Evolutionary conservation across 176 grass and related monocot genomes (phyloP).

Genomic region (Chrysopogon serrulatus): DNA sequence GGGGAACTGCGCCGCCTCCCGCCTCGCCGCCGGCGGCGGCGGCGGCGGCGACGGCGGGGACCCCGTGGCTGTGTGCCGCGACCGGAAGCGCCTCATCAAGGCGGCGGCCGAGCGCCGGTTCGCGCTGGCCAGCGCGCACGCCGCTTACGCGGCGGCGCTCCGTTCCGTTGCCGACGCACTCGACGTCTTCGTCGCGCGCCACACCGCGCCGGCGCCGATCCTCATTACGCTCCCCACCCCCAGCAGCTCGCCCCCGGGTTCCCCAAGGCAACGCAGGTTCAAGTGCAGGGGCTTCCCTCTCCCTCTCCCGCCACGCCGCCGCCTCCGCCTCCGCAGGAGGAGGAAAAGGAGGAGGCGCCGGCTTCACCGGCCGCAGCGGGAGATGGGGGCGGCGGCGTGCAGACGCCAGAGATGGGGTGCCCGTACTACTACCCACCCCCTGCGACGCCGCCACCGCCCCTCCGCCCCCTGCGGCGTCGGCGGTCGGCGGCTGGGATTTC

Average conservation of each 20-base stretch:
- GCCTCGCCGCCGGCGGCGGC: conserved; percentile 52
- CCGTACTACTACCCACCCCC: conserved; percentile 67
- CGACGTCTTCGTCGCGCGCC: conserved; percentile 78
- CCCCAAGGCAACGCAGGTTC: conserved; percentile 32
- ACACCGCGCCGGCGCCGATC: conserved; percentile 76
- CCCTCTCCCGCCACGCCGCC: neutral
- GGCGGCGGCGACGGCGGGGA: conserved; percentile 48
- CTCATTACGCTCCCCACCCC: conserved; percentile 72
- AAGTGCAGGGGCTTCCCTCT: conserved; percentile 4
- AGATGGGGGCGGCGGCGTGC: neutral
- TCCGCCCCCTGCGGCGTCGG: conserved; percentile 32
- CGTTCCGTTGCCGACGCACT: conserved; percentile 64
- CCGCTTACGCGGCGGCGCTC: conserved; percentile 57
- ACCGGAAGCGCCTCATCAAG: conserved; percentile 82
- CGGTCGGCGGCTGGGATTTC: conserved; percentile 75
- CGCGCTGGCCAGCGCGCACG: conserved; percentile 67
- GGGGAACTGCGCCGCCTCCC: conserved; percentile 93
- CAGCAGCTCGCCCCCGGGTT: conserved; percentile 22
- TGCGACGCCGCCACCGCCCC: conserved; percentile 28
- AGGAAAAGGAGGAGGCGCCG: neutral
- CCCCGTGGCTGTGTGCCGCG: conserved; percentile 75
- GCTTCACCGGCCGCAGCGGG: neutral
- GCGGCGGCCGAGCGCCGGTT: conserved; percentile 63
- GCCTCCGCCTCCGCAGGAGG: neutral
- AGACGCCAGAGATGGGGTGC: conserved; percentile 41